These are phyloP conservation scores for Hanseniaspora nectarophila DNA, from an alignment of 805 yeast genomes.

Conservation along the genomic window DNA sequence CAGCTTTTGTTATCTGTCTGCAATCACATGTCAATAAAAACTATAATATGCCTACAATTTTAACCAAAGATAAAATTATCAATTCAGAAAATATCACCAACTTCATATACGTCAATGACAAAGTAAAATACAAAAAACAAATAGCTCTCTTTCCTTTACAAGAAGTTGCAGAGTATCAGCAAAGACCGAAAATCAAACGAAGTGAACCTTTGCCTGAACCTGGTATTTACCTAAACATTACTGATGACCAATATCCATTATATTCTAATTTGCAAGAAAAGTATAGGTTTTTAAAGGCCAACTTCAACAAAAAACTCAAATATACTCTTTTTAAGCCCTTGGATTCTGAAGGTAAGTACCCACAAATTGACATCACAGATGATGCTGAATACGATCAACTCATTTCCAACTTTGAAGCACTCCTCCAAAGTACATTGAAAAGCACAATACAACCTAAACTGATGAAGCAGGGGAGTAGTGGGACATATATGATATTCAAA, in stretches of 20 bases:
- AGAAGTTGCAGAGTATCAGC: neutral
- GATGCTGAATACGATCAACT: neutral
- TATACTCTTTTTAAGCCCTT: conserved; percentile 13
- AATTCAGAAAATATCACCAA: neutral
- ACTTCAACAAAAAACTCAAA: conserved; percentile 9
- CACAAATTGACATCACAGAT: neutral
- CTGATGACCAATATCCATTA: neutral
- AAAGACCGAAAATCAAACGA: neutral
- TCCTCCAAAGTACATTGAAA: neutral
- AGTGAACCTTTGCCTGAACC: conserved; percentile 8
- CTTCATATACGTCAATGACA: neutral
- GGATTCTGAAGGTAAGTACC: neutral
- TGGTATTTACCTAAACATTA: neutral
- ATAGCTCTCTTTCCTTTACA: conserved; percentile 1
- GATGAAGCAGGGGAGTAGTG: conserved; percentile 11
- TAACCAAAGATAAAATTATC: conserved; percentile 1
- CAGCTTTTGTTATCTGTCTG: no score
- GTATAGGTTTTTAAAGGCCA: neutral
- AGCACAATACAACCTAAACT: conserved; percentile 8
- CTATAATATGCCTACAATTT: neutral
- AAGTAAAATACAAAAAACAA: neutral
- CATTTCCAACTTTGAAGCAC: neutral
- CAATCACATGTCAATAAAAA: neutral
- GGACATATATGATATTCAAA: conserved; percentile 10
- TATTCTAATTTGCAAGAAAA: neutral